Evolutionary conservation across 768 basidiomycete species (phyloP).

Genomic region (Baorangia bicolor): DNA sequence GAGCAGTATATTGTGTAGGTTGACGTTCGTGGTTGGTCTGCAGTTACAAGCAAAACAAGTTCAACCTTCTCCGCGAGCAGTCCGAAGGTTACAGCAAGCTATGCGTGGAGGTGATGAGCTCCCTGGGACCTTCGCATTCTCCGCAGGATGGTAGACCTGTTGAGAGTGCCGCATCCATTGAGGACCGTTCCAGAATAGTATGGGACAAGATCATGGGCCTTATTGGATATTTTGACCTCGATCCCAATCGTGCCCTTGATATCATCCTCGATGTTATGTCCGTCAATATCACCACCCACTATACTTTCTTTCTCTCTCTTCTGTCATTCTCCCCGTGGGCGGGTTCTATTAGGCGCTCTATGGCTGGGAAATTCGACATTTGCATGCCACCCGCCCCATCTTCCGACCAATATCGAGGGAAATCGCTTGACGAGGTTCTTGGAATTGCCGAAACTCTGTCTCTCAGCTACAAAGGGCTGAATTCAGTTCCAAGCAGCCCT

Average conservation of each 20-base stretch:
- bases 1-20: neutral
- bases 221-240: conserved; percentile 94
- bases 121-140: conserved; percentile 74
- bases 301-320: conserved; percentile 85
- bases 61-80: conserved; percentile 95
- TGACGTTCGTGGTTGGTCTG: conserved; percentile 3
- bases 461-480: conserved; percentile 1
- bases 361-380: conserved; percentile 25
- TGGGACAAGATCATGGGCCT: conserved; percentile 88
- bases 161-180: conserved; percentile 56
- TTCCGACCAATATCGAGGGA: conserved; percentile 49
- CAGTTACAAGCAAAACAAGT: conserved; percentile 97
- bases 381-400: conserved; percentile 40
- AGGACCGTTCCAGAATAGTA: conserved; percentile 62
- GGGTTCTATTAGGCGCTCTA: conserved; percentile 41
- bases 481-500: conserved; percentile 20
- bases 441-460: conserved; percentile 44
- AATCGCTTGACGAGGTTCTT: conserved; percentile 67
- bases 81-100: conserved; percentile 97
- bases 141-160: conserved; percentile 61
- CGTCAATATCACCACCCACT: conserved; percentile 76
- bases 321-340: conserved; percentile 88
- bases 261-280: conserved; percentile 91
- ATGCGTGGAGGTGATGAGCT: conserved; percentile 76
- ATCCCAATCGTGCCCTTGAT: conserved; percentile 92